Evolutionary conservation across 1,139 yeast species (phyloP).

Genomic region (Yamadazyma mexicana): DNA sequence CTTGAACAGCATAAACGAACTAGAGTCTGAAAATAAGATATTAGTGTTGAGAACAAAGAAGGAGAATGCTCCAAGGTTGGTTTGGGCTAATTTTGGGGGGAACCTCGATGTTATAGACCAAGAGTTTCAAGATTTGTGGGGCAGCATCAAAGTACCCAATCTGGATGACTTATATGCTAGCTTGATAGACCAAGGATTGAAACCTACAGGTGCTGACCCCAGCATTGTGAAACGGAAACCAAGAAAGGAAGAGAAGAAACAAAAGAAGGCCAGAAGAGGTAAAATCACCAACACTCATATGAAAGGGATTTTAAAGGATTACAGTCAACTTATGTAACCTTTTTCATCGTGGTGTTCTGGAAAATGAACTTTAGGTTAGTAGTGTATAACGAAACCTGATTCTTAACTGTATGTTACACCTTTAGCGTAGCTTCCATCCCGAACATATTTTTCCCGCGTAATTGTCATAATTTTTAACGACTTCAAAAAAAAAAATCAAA

Average conservation of each 20-base stretch:
- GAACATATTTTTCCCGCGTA: neutral
- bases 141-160: conserved; percentile 72
- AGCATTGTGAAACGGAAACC: conserved; percentile 71
- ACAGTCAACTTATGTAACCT: conserved; percentile 44
- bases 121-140: conserved; percentile 87
- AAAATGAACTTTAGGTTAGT: too few relatives aligned
- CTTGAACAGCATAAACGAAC: conserved; percentile 67
- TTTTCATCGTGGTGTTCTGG: too few relatives aligned
- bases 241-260: conserved; percentile 66
- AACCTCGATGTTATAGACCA: conserved; percentile 72
- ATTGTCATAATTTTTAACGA: neutral
- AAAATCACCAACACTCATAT: conserved; percentile 94
- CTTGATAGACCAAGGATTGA: conserved; percentile 79
- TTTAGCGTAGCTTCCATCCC: conserved; percentile 4
- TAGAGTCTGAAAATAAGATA: conserved; percentile 75
- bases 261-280: conserved; percentile 88
- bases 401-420: too few relatives aligned
- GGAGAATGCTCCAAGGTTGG: conserved; percentile 85
- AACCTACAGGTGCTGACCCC: conserved; percentile 98
- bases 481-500: neutral
- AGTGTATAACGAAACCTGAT: too few relatives aligned
- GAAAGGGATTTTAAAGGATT: conserved; percentile 93
- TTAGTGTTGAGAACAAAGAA: conserved; percentile 86
- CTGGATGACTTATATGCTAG: conserved; percentile 73
- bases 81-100: conserved; percentile 88